phyloP scores from a whole-genome alignment of 2,329 filamentous ascomycete genomes.

The Ophiostoma fasciatum region DNA sequence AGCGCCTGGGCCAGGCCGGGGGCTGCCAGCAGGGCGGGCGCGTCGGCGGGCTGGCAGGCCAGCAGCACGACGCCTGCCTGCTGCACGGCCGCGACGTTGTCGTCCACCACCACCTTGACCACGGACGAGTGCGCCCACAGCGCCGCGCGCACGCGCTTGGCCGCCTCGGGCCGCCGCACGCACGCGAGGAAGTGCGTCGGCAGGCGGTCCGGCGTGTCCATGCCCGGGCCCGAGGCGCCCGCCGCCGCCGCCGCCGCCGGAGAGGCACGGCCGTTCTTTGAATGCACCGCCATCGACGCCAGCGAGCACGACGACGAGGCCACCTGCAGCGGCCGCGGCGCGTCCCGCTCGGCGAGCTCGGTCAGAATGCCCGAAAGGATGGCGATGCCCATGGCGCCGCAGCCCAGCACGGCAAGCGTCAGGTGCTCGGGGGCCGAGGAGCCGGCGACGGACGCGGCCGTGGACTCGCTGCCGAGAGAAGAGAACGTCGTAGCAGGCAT shows the following conservation, averaged over 20 bases:
- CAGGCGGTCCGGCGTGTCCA: slow-evolving; percentile 40
- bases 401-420: slow-evolving; percentile 69
- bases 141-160: slow-evolving; percentile 50
- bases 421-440: slow-evolving; percentile 21
- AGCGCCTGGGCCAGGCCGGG: slow-evolving; percentile 55
- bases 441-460: slow-evolving; percentile 1
- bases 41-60: slow-evolving; percentile 67
- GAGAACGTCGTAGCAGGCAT: slow-evolving; percentile 5
- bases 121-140: slow-evolving; percentile 47
- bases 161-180: slow-evolving; percentile 55
- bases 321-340: slow-evolving; percentile 28
- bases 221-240: slow-evolving; percentile 24
- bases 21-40: slow-evolving; percentile 50
- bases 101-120: slow-evolving; percentile 53
- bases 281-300: slow-evolving; percentile 5
- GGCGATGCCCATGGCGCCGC: slow-evolving; percentile 74
- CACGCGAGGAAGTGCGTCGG: slow-evolving; percentile 71
- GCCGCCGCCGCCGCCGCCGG: slow-evolving; percentile 28
- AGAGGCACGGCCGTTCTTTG: no score
- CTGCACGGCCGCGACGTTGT: slow-evolving; percentile 53
- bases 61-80: slow-evolving; percentile 62
- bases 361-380: slow-evolving; percentile 69
- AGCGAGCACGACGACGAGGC: slow-evolving; percentile 22
- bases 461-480: slow-evolving; percentile 1
- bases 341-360: slow-evolving; percentile 43